phyloP scores from a whole-genome alignment of 192 early-diverging fungal species.

The Gryganskiella cystojenkinii region DNA sequence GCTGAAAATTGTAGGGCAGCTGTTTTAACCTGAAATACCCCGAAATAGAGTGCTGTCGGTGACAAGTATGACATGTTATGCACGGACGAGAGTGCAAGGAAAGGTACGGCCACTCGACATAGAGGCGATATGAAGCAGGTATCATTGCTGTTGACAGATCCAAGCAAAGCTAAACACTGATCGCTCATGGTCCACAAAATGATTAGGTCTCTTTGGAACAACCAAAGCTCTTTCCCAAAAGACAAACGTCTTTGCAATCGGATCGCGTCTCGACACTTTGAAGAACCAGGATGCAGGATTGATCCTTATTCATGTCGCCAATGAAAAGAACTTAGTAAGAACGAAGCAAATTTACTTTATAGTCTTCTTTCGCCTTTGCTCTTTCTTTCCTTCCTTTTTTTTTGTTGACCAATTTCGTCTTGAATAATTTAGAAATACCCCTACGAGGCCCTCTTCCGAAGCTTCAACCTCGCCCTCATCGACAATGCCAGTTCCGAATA shows the following conservation, averaged over 20 bases:
- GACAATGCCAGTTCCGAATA: slow-evolving; percentile 98
- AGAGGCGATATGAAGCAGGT: too few relatives aligned
- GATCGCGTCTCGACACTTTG: slow-evolving; percentile 83
- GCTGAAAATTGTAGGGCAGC: too few relatives aligned
- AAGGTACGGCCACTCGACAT: slow-evolving; percentile 60
- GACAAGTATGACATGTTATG: slow-evolving; percentile 91
- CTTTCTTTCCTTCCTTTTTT: neutral
- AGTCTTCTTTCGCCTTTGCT: too few relatives aligned
- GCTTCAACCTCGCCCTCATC: slow-evolving; percentile 88
- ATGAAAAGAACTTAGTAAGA: slow-evolving; percentile 74
- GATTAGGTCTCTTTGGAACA: slow-evolving; percentile 70
- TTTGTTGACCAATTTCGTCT: too few relatives aligned
- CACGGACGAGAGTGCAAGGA: slow-evolving; percentile 79
- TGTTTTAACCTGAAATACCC: neutral
- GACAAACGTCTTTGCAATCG: slow-evolving; percentile 85
- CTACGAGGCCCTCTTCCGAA: slow-evolving; percentile 93
- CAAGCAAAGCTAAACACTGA: too few relatives aligned
- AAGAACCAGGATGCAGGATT: slow-evolving; percentile 83
- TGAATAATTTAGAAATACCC: slow-evolving; percentile 69
- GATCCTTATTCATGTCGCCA: slow-evolving; percentile 85
- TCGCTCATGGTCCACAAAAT: too few relatives aligned
- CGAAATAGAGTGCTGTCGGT: slow-evolving; percentile 65
- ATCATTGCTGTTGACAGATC: too few relatives aligned
- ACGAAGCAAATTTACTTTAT: neutral
- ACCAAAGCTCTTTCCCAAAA: slow-evolving; percentile 83